Evolutionary conservation across 1,139 yeast species (phyloP).

Genomic region (Trichomonascaceae sp.): DNA sequence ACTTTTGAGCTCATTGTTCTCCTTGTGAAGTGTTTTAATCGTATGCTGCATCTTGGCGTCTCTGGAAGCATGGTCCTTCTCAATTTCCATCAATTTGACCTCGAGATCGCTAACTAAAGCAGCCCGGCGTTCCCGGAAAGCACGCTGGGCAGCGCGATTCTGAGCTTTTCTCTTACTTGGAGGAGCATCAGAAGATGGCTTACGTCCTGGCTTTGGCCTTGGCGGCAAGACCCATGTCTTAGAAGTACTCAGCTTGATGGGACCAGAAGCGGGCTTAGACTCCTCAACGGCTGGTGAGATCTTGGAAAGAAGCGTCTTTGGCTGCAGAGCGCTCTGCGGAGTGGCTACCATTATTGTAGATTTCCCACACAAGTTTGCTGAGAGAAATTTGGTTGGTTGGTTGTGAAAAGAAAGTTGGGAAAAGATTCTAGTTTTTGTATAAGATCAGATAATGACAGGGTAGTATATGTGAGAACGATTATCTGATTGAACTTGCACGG

Average conservation of each 20-base stretch:
- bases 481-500: background rate
- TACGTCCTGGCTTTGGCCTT: conserved; percentile 84
- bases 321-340: conserved; percentile 4
- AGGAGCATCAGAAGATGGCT: conserved; percentile 61
- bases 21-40: conserved; percentile 17
- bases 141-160: conserved; percentile 92
- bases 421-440: background rate
- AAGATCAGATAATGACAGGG: background rate
- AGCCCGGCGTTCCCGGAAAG: conserved; percentile 79
- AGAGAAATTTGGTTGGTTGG: background rate
- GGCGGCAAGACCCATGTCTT: conserved; percentile 91
- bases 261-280: conserved; percentile 2
- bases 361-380: background rate
- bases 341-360: background rate
- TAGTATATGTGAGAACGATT: background rate
- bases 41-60: conserved; percentile 21
- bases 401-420: background rate
- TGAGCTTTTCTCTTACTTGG: conserved; percentile 73
- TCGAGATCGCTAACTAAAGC: conserved; percentile 50
- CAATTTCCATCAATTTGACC: conserved; percentile 52
- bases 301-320: conserved; percentile 11
- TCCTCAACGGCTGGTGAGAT: conserved; percentile 7
- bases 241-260: conserved; percentile 44
- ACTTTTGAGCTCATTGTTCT: conserved; percentile 18
- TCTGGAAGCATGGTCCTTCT: conserved; percentile 42